Base-by-base conservation (phyloP, 2,329 filamentous ascomycete genomes). In the Colletotrichum acutatum region DNA sequence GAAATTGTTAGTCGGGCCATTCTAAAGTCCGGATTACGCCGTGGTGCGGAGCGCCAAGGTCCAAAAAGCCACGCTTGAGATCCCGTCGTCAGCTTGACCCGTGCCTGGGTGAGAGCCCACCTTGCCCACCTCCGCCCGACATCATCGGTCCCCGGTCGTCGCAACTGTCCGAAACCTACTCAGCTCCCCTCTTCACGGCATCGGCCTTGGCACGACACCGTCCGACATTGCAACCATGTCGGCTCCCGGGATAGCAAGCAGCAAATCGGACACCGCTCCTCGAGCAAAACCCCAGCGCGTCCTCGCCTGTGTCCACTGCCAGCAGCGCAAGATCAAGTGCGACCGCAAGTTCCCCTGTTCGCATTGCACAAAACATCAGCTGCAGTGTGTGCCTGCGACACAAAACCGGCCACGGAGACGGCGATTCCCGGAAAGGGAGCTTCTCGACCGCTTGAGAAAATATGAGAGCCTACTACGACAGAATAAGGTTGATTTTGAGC, bases 321-420 rank as follows among this genome's bases (percentile, higher is more conserved):
- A 93, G 76, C 89, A 91, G 75, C 87, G 90, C 62, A 92, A 92
- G 77, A 83, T 92, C 49, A 90, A 88, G 73, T 93, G 91, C 79
- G 86, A 91, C 76, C 88, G 89, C 71, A 85, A 82, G 26, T 87
- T 87, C 74, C 90, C 90, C 3, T 93, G 91, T 76, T 78, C 83
- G 1, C 87, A 87, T 66, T 92, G 91, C 76, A 76, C 83, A 46
- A 87, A 83, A 66, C 78, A 83, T 12, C 76, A 80, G 0, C 79
- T 78, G 0, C 80, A 87, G 56, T 92, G 88, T 71, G 76, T 83
- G 68, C 78, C 86, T 60, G 76, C 84, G 77, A 70, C 85, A 60
- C 70, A 79, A 19, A 71, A 84, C 77, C 79, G 85, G 80, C 77
- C 82, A 3, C 77, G 83, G 4, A 78, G 81, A 4, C 80, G 83